Evolutionary conservation across 139 green algal genomes (phyloP), one percentile per base, ranked within the genome.

Genomic region (Mesotaenium endlicherianum): DNA sequence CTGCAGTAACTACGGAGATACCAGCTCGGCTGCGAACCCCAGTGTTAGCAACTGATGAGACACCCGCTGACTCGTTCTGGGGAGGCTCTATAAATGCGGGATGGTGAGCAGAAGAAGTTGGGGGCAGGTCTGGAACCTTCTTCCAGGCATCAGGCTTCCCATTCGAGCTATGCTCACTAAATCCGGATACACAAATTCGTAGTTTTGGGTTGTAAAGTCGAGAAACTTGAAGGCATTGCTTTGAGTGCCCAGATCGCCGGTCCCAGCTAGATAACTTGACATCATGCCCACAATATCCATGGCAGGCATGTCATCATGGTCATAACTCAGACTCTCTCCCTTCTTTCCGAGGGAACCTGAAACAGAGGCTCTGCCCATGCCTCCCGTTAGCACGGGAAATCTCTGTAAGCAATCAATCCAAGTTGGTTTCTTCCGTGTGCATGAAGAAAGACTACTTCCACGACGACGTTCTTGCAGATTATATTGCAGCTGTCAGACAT

Each of bases 181-280:
- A 83, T 86, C 70, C n/a, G 79, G 79, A 44, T 82, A 86, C n/a
- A 14, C 70, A 17, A 84, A 86, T 14, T 84, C 70, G 40, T 50
- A 30, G 8, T 70, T 70, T 43, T 84, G 79, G 5, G 17, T 71
- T 17, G 3, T 44, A 14, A 86, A 86, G n/a, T 86, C 79, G 4
- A 86, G 50, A 50, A 86, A 86, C 8, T n/a, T 84, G 79, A 84
- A 86, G 11, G 79, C 79, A 8, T 83, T 70, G 36, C 31, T 45
- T 49, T 83, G 60, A 11, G 36, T 72, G 43, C 43, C 43, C 60
- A 72, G 11, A 11, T 72, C 70, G 31, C 20, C 47, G 49, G 34
- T 31, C 6, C 47, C 70, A 39, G 49, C 47, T n/a, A 78, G 49
- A 78, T n/a, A 72, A 38, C 60, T 11, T n/a, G 60, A n/a, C n/a